phyloP scores from a whole-genome alignment of 805 yeast genomes.

The Suhomyces faveliae region DNA sequence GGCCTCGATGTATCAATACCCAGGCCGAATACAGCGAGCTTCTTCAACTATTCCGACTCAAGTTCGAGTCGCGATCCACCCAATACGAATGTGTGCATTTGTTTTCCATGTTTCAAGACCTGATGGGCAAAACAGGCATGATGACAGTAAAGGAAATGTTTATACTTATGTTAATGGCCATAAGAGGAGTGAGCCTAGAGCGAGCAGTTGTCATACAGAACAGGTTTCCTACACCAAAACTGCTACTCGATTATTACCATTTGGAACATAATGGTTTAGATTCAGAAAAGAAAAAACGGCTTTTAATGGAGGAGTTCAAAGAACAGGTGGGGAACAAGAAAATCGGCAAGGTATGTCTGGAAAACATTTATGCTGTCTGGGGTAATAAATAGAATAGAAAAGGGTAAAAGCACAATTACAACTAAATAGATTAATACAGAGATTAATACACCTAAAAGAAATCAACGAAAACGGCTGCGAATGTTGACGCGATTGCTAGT shows the following conservation, averaged over 20 bases:
- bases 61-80: constrained; percentile 36
- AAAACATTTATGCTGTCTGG: constrained; percentile 57
- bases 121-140: constrained; percentile 67
- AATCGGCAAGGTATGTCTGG: constrained; percentile 51
- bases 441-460: too few relatives aligned
- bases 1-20: constrained; percentile 47
- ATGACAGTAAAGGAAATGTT: constrained; percentile 75
- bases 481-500: too few relatives aligned
- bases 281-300: constrained; percentile 26
- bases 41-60: constrained; percentile 41
- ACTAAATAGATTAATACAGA: too few relatives aligned
- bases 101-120: constrained; percentile 51
- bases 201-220: constrained; percentile 79
- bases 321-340: constrained; percentile 51
- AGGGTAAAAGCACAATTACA: too few relatives aligned
- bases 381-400: constrained; percentile 30
- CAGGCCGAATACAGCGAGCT: constrained; percentile 50
- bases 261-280: constrained; percentile 18
- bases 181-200: constrained; percentile 79
- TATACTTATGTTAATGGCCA: constrained; percentile 71
- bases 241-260: constrained; percentile 51
- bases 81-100: constrained; percentile 38
- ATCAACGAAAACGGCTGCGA: too few relatives aligned
- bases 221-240: constrained; percentile 66
- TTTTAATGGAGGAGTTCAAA: constrained; percentile 32